Conservation (phyloP, 2,329 filamentous ascomycete species). For the Acrocalymma vagum region DNA sequence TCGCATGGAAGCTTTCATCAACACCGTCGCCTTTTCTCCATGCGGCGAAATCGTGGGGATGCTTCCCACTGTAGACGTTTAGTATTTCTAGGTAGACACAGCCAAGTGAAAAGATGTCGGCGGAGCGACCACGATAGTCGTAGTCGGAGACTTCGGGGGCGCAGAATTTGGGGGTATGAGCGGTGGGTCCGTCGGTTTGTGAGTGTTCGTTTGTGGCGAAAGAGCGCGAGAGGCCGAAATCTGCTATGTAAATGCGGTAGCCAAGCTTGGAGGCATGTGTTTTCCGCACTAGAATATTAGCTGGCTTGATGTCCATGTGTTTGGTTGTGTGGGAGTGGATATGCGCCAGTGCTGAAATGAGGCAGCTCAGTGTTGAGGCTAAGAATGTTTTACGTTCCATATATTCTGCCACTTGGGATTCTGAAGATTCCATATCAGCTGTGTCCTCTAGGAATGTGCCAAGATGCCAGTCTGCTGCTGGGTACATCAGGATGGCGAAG, state of each 20-base stretch:
- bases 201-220: slow-evolving; percentile 18
- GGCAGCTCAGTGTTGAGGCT: slow-evolving; percentile 16
- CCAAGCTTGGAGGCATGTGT: too few species aligned
- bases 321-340: slow-evolving; percentile 19
- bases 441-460: slow-evolving; percentile 2
- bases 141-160: slow-evolving; percentile 20
- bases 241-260: slow-evolving; percentile 17
- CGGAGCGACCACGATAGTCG: slow-evolving; percentile 16
- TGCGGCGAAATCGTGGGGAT: slow-evolving; percentile 8
- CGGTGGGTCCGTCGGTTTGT: slow-evolving; percentile 19
- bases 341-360: slow-evolving; percentile 17
- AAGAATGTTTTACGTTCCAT: slow-evolving; percentile 2
- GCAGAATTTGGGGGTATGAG: slow-evolving; percentile 23
- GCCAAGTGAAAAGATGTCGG: slow-evolving; percentile 26
- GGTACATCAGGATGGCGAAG: slow-evolving; percentile 11
- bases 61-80: slow-evolving; percentile 2
- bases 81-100: slow-evolving; percentile 28
- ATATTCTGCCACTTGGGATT: not conserved
- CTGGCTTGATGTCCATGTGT: slow-evolving; percentile 28
- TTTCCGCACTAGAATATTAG: slow-evolving; percentile 17
- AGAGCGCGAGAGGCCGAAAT: slow-evolving; percentile 23
- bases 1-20: slow-evolving; percentile 14
- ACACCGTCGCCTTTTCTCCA: slow-evolving; percentile 5
- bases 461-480: slow-evolving; percentile 10
- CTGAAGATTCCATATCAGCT: not conserved